Conservation (phyloP, 768 basidiomycete species). For the Leucosporidium yakuticum region DNA sequence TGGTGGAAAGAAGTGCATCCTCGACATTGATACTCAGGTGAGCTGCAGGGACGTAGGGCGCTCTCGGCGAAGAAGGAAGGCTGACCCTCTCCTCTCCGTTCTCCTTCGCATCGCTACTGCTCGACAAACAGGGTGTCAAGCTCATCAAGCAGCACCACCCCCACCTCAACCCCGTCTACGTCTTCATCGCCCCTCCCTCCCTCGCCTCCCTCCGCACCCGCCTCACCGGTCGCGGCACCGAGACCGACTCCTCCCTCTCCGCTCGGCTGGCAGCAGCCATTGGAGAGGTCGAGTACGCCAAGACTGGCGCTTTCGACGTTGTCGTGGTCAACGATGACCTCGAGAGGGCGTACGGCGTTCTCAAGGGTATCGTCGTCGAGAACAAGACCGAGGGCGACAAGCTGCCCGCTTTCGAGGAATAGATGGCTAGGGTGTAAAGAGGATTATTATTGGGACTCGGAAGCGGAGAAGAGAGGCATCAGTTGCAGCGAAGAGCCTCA, state of each 20-base stretch:
- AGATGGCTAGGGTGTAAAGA: not conserved
- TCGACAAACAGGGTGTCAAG: conserved; percentile 64
- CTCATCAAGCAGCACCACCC: conserved; percentile 71
- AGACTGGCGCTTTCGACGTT: conserved; percentile 65
- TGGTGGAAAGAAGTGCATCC: conserved; percentile 77
- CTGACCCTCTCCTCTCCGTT: not conserved
- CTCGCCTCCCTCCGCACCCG: conserved; percentile 63
- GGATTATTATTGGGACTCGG: not conserved
- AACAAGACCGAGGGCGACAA: conserved; percentile 56
- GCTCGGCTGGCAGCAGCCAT: conserved; percentile 71
- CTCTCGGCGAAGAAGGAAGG: not conserved
- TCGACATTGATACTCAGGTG: conserved; percentile 96
- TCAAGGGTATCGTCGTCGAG: conserved; percentile 70
- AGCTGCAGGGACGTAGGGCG: conserved; percentile 30
- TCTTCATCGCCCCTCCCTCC: conserved; percentile 87
- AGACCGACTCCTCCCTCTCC: conserved; percentile 63
- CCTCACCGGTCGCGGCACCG: conserved; percentile 74
- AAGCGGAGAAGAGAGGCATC: too few species aligned
- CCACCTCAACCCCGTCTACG: conserved; percentile 71
- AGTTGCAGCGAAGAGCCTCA: too few species aligned
- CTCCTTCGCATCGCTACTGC: not conserved
- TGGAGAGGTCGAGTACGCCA: conserved; percentile 76
- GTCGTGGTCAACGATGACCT: conserved; percentile 87
- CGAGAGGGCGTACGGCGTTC: conserved; percentile 69
- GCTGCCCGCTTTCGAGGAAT: conserved; percentile 51